These are phyloP conservation scores for Fusarium redolens DNA, from an alignment of 2,329 filamentous ascomycete species.

Conservation along the genomic window DNA sequence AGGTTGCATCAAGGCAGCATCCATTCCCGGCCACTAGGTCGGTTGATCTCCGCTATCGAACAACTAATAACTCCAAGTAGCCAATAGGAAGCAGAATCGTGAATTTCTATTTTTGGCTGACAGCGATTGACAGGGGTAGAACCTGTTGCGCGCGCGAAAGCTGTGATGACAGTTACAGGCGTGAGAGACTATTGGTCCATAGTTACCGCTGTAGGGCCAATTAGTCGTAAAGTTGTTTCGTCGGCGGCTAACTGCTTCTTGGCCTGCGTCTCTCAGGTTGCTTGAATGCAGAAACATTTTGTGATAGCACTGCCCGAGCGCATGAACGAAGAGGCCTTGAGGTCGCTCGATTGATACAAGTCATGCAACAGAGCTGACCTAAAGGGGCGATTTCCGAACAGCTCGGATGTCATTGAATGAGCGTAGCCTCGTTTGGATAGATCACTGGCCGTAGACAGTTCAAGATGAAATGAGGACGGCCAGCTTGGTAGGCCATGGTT, in stretches of 20 bases:
- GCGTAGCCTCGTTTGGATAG: neutral
- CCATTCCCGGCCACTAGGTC: conserved; percentile 34
- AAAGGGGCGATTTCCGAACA: conserved; percentile 23
- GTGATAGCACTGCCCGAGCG: conserved; percentile 40
- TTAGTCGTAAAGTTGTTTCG: conserved; percentile 28
- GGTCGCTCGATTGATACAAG: conserved; percentile 40
- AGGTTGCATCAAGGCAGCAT: conserved; percentile 41
- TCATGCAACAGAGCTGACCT: conserved; percentile 37
- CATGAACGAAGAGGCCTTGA: conserved; percentile 40
- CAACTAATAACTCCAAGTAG: conserved; percentile 18
- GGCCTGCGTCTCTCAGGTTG: conserved; percentile 26
- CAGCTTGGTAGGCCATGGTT: conserved; percentile 20
- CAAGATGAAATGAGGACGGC: conserved; percentile 17
- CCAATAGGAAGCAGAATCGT: conserved; percentile 49
- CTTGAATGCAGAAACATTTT: conserved; percentile 24
- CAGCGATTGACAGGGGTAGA: conserved; percentile 39
- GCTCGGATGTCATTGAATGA: conserved; percentile 22
- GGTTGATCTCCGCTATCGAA: conserved; percentile 39
- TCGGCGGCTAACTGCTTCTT: conserved; percentile 44
- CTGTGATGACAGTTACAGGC: conserved; percentile 30
- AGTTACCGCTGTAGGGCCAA: conserved; percentile 31
- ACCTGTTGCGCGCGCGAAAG: conserved; percentile 55
- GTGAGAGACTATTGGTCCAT: conserved; percentile 45
- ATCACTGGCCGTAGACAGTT: conserved; percentile 19
- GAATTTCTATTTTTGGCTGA: conserved; percentile 52